These are phyloP conservation scores for Ophiostoma montium DNA, from an alignment of 2,329 filamentous ascomycete genomes.

Conservation along the genomic window DNA sequence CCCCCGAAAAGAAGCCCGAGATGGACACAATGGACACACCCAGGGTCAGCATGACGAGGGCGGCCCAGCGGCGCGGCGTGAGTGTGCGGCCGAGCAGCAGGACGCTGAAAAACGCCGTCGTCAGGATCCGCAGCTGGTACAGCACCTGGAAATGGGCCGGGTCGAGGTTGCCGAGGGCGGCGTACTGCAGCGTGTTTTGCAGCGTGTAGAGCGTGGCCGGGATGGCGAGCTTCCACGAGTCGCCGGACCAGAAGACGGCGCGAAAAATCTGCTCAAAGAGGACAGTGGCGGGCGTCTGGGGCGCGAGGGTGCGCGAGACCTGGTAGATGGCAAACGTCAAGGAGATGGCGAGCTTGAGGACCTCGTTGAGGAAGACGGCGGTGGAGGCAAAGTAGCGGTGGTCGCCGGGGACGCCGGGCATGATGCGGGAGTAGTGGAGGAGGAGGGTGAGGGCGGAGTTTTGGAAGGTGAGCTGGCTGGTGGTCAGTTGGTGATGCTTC, in stretches of 20 bases:
- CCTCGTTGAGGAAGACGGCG: slow-evolving; percentile 83
- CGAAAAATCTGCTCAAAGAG: slow-evolving; percentile 68
- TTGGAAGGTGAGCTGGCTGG: slow-evolving; percentile 56
- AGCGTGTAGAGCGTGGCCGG: slow-evolving; percentile 80
- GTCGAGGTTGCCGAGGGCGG: slow-evolving; percentile 80
- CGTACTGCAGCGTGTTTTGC: slow-evolving; percentile 87
- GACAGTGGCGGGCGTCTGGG: slow-evolving; percentile 65
- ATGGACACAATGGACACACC: slow-evolving; percentile 81
- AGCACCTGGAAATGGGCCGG: slow-evolving; percentile 87
- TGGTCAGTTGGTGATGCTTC: slow-evolving; percentile 9
- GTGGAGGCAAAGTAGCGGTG: slow-evolving; percentile 90
- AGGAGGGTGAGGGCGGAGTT: slow-evolving; percentile 69
- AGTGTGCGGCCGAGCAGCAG: slow-evolving; percentile 58
- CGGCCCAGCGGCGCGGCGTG: slow-evolving; percentile 61
- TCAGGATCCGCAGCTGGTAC: slow-evolving; percentile 89
- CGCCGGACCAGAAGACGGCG: slow-evolving; percentile 63
- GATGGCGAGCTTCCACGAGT: slow-evolving; percentile 89
- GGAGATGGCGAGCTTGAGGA: slow-evolving; percentile 78
- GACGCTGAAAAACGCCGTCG: slow-evolving; percentile 77
- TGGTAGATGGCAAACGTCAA: slow-evolving; percentile 81
- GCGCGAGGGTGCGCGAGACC: slow-evolving; percentile 56
- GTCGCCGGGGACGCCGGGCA: slow-evolving; percentile 61
- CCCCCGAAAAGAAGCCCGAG: slow-evolving; percentile 55
- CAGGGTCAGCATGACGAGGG: slow-evolving; percentile 62
- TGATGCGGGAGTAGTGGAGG: slow-evolving; percentile 88